phyloP scores from a whole-genome alignment of 2,329 filamentous ascomycete species.

The Cytospora leucostoma region DNA sequence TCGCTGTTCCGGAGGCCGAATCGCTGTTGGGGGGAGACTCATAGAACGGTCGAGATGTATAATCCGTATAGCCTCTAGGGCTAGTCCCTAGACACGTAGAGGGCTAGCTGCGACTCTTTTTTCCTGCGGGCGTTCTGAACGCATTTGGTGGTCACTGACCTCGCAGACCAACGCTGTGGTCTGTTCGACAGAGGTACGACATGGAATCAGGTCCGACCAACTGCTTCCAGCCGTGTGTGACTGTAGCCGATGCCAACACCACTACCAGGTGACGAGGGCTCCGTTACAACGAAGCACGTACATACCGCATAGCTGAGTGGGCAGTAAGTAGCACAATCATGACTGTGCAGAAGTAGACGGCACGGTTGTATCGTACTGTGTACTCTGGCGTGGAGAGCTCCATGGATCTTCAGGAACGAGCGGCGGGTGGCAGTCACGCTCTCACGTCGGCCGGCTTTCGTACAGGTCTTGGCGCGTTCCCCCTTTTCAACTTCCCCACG shows the following conservation, averaged over 20 bases:
- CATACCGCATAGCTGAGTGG: neutral
- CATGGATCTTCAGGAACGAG: neutral
- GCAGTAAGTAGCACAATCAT: neutral
- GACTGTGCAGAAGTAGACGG: constrained; percentile 1
- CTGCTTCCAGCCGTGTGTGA: constrained; percentile 18
- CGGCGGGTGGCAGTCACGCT: neutral
- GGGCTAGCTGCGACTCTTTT: neutral
- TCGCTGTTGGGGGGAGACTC: neutral
- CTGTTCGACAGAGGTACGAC: constrained; percentile 18
- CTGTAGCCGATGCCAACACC: neutral
- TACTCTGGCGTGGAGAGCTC: constrained; percentile 16
- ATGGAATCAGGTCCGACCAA: constrained; percentile 14
- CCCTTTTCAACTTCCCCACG: constrained; percentile 18
- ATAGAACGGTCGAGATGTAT: neutral
- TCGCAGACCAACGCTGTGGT: constrained; percentile 14
- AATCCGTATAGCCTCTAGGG: neutral
- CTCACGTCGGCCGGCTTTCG: constrained; percentile 17
- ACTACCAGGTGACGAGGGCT: neutral
- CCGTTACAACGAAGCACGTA: neutral
- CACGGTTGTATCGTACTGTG: constrained; percentile 20
- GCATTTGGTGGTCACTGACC: neutral
- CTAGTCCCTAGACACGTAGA: neutral
- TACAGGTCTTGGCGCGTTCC: constrained; percentile 21
- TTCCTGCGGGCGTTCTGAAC: neutral
- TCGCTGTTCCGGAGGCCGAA: neutral